These are phyloP conservation scores for Brassica incana DNA, from an alignment of 345 rosid species.

Conservation along the genomic window DNA sequence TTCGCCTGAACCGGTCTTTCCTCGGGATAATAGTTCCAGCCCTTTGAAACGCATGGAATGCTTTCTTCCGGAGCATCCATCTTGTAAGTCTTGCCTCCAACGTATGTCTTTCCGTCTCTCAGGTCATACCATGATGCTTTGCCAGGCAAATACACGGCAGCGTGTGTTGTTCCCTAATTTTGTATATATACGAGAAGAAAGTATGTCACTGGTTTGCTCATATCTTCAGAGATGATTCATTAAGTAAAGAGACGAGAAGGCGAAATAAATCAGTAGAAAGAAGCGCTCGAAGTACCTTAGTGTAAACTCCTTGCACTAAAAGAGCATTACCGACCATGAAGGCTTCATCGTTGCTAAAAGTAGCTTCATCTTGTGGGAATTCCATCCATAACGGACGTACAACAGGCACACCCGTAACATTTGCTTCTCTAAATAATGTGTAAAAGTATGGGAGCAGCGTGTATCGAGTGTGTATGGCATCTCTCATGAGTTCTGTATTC, in stretches of 20 bases:
- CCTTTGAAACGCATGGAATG: conserved; percentile 91
- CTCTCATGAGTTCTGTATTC: conserved; percentile 81
- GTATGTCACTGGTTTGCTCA: not conserved
- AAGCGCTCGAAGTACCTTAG: conserved; percentile 54
- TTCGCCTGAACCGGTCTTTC: conserved; percentile 85
- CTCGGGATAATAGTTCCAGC: conserved; percentile 94
- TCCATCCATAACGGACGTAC: conserved; percentile 98
- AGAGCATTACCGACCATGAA: conserved; percentile 95
- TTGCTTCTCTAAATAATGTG: conserved; percentile 96
- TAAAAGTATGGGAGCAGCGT: conserved; percentile 85
- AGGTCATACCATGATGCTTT: conserved; percentile 87
- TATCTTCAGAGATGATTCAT: not conserved
- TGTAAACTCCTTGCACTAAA: conserved; percentile 90
- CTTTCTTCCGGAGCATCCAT: conserved; percentile 77
- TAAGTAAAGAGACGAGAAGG: not conserved
- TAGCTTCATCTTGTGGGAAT: conserved; percentile 84
- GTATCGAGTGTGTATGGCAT: conserved; percentile 88
- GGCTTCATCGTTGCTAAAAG: conserved; percentile 87
- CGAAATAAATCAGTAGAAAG: conserved; percentile 9
- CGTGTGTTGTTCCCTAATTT: conserved; percentile 66
- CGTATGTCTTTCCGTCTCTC: conserved; percentile 63
- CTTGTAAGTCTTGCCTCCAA: conserved; percentile 69
- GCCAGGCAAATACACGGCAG: conserved; percentile 85
- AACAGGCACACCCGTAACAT: conserved; percentile 78
- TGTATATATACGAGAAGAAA: not conserved